Conservation (phyloP, 2,329 filamentous ascomycete genomes). For the Fusarium heterosporum region DNA sequence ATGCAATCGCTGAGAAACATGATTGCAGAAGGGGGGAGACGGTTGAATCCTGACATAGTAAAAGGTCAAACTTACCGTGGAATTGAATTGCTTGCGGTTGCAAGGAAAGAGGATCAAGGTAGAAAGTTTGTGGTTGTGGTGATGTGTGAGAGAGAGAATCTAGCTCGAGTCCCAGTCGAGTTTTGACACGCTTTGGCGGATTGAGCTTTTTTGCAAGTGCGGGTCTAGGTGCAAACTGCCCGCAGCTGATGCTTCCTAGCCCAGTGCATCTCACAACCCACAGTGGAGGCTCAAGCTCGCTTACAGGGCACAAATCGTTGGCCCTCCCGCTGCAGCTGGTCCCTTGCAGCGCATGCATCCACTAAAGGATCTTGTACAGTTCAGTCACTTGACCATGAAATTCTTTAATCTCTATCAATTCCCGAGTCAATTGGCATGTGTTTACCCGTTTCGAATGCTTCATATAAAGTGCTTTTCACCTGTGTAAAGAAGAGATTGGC, state of each 20-base stretch:
- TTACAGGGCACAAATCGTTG: constrained; percentile 45
- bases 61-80: constrained; percentile 19
- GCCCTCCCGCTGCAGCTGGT: constrained; percentile 35
- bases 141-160: constrained; percentile 35
- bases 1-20: neutral
- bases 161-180: constrained; percentile 20
- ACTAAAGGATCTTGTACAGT: constrained; percentile 35
- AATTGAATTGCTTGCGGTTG: constrained; percentile 16
- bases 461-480: constrained; percentile 15
- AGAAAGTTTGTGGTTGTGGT: constrained; percentile 30
- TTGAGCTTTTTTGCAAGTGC: constrained; percentile 44
- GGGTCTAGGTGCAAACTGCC: constrained; percentile 34
- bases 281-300: constrained; percentile 31
- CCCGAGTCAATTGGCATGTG: constrained; percentile 17
- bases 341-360: constrained; percentile 40
- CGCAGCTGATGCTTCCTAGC: constrained; percentile 24
- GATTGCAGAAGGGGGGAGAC: neutral
- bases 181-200: constrained; percentile 39
- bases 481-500: constrained; percentile 20
- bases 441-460: constrained; percentile 29
- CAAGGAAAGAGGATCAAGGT: constrained; percentile 25
- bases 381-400: constrained; percentile 37
- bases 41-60: neutral
- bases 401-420: constrained; percentile 11
- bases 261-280: constrained; percentile 20